Evolutionary conservation across 2,329 filamentous ascomycete genomes (phyloP), one percentile per base, ranked within the genome.

Genomic region (Ophiosphaerella narmari): DNA sequence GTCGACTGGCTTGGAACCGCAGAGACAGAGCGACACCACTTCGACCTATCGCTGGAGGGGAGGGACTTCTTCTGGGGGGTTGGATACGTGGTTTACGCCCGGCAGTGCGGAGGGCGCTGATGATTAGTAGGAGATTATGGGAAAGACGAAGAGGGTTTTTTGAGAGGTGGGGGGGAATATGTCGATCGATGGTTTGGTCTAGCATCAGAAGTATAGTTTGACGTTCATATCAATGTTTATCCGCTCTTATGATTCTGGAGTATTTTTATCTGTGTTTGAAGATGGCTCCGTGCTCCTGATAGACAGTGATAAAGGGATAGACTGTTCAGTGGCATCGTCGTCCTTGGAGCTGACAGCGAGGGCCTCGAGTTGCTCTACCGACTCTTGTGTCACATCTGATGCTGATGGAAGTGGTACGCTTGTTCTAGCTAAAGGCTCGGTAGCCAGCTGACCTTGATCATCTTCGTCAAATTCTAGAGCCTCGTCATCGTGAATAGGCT

Each of bases 401-500:
- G 44, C 16, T 7, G 36, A 37, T 12, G 49, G 44, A 5, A 43
- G 12, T 2, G 48, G 44, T 23, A 38, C 42, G 23, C 33, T 33
- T 18, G 40, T 47, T 5, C 13, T 33, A 11, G 29, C 11, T 9
- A 5, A n/a, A 7, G 39, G 23, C 2, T 41, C 41, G 18, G 39
- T 43, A 1, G 32, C 36, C 16, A 33, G 38, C 7, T 46, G 24
- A 4, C n/a, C 26, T 4, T 50, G 34, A 2, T 50, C 52, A 24
- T 57, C 59, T 32, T 66, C 65, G 18, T 68, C 65, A 1, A 45
- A 41, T 38, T 66, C 64, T n/a, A 67, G 46, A 0, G 41, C 8
- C 37, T 67, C 58, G 11, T 66, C 63, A 7, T 67, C 63, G 2
- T 59, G 54, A 1, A 61, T 39, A 8, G 53, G 41, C 5, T 61